Percentiles rank a stretch among this genome's conserved stretches.
phyloP scores from a whole-genome alignment of 805 yeast species.

The Saturnispora sanitii region DNA sequence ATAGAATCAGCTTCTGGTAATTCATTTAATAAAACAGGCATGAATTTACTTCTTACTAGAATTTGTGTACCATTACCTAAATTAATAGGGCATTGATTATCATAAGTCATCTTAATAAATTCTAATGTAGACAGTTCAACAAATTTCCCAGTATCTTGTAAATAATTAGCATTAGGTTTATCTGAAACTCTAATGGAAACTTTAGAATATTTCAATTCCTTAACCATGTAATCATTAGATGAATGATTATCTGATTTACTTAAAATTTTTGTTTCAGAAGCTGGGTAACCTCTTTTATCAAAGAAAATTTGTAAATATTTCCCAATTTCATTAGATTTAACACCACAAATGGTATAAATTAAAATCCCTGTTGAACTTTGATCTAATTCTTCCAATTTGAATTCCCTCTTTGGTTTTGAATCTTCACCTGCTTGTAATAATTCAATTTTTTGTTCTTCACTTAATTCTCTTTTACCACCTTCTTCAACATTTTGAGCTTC shows the following conservation, averaged over 20 bases:
- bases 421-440: slow-evolving; percentile 21
- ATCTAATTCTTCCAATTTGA: slow-evolving; percentile 49
- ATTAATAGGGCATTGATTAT: slow-evolving; percentile 46
- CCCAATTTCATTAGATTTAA: slow-evolving; percentile 45
- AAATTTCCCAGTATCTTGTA: slow-evolving; percentile 51
- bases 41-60: slow-evolving; percentile 58
- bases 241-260: slow-evolving; percentile 30
- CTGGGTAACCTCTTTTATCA: slow-evolving; percentile 64
- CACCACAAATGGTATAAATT: slow-evolving; percentile 54
- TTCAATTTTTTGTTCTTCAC: slow-evolving; percentile 21
- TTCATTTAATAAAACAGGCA: slow-evolving; percentile 53
- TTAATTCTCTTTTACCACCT: slow-evolving; percentile 20
- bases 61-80: slow-evolving; percentile 40
- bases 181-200: slow-evolving; percentile 53
- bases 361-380: slow-evolving; percentile 67
- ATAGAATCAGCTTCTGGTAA: slow-evolving; percentile 70
- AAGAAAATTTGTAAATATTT: slow-evolving; percentile 60
- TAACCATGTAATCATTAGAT: slow-evolving; percentile 67
- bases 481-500: slow-evolving; percentile 18
- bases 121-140: slow-evolving; percentile 56
- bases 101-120: slow-evolving; percentile 55
- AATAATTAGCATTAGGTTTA: slow-evolving; percentile 43
- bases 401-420: slow-evolving; percentile 34
- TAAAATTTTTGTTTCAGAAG: slow-evolving; percentile 45
- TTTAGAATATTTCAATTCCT: slow-evolving; percentile 60